Evolutionary conservation across 768 basidiomycete species (phyloP).

Genomic region (Lentinus brumalis): DNA sequence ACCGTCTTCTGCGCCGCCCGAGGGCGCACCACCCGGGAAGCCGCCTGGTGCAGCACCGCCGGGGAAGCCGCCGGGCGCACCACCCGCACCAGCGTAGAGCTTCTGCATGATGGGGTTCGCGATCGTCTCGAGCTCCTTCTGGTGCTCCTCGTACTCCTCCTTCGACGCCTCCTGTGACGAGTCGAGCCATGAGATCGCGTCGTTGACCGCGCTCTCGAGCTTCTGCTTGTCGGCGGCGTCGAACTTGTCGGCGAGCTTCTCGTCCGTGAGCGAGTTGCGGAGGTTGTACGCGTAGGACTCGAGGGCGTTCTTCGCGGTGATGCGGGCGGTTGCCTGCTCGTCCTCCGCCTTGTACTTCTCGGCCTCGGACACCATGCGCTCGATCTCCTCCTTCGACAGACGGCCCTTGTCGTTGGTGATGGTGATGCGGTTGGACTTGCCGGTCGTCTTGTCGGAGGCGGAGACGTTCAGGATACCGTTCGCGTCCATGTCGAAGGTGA

Average conservation of each 20-base stretch:
- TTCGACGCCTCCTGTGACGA: slow-evolving; percentile 86
- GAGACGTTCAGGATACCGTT: slow-evolving; percentile 97
- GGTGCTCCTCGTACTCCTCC: slow-evolving; percentile 91
- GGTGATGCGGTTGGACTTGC: slow-evolving; percentile 92
- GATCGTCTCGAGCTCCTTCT: slow-evolving; percentile 88
- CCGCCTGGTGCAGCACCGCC: slow-evolving; percentile 61
- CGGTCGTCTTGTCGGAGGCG: slow-evolving; percentile 94
- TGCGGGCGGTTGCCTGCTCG: slow-evolving; percentile 82
- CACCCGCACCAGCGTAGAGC: slow-evolving; percentile 64
- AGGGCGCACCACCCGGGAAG: slow-evolving; percentile 63
- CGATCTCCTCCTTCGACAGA: slow-evolving; percentile 96
- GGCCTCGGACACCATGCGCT: slow-evolving; percentile 95
- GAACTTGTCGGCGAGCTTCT: slow-evolving; percentile 87
- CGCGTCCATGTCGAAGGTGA: slow-evolving; percentile 97
- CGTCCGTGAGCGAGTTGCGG: slow-evolving; percentile 83
- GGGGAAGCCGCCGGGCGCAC: slow-evolving; percentile 54
- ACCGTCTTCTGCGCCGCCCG: slow-evolving; percentile 66
- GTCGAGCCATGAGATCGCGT: slow-evolving; percentile 86
- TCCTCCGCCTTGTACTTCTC: slow-evolving; percentile 94
- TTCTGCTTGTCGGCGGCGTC: slow-evolving; percentile 84
- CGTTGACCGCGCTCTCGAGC: slow-evolving; percentile 79
- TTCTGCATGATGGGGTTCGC: slow-evolving; percentile 75
- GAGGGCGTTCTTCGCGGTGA: slow-evolving; percentile 85
- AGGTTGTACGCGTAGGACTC: slow-evolving; percentile 97
- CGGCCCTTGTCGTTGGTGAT: slow-evolving; percentile 98